Evolutionary conservation across 495 filamentous ascomycete species (phyloP), one percentile per base, ranked within the genome.

Genomic region (Umbilicaria muhlenbergii): DNA sequence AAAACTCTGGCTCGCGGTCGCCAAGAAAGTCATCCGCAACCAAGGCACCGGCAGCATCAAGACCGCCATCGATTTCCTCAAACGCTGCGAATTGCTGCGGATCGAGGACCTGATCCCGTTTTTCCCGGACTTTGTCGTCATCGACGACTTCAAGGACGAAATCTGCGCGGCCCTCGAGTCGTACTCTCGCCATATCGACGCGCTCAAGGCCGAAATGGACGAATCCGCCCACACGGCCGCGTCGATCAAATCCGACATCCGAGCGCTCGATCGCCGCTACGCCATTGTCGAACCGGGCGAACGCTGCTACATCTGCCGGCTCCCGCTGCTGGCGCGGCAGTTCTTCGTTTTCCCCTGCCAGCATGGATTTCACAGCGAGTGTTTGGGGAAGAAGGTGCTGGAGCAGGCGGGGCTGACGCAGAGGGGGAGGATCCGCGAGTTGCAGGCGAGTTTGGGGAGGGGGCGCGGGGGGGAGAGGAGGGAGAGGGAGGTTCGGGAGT

Each of bases 321-420:
- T 94, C 36, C 92, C 91, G 18, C 64, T 96, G 33, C 68, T 98
- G 14, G 83, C 78, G 48, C 66, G 89, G 45, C 85, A 93, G 57
- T 98, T 96, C 63, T 98, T 94, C 48, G 91, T 96, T 11, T 98
- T 96, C 56, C 88, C 91, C 0, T 98, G 91, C 59, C 91, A 95
- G 66, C 91, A 98, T 61, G 86, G 86, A 15, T 96, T 95, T 51
- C 91, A 98, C 57, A 84, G 81, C 46, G 91, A 96, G 53, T 98
- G 92, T 57, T 59, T 96, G 15, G 88, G 81, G 0, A 75, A 71
- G 51, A 80, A 82, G 51, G 86, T 96, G 0, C 65, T 94, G 37
- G 83, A 87, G 48, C 67, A 68, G 12, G 50, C 47, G 24, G 47
- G 50, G 1, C 19, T 53, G 44, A 69, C 77, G 48, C 76, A 76